Evolutionary conservation across 306 rosid species (phyloP).

Genomic region (Nissolia schottii): DNA sequence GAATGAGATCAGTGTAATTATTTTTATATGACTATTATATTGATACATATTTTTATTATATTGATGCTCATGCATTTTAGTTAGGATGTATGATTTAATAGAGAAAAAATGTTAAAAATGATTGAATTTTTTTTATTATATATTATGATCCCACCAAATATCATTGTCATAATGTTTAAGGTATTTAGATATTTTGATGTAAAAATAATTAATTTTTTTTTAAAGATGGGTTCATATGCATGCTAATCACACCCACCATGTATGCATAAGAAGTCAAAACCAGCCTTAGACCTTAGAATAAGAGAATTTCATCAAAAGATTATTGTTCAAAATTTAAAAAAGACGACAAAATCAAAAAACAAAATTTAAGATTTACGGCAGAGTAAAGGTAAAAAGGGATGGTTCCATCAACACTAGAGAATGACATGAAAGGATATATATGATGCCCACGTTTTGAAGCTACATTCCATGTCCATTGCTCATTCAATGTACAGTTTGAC

Average conservation of each 20-base stretch:
- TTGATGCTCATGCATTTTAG: no score
- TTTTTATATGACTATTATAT: no score
- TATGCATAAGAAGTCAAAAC: neutral
- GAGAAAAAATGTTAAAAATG: no score
- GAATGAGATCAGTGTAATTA: no score
- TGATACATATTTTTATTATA: no score
- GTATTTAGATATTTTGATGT: no score
- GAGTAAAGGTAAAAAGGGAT: neutral
- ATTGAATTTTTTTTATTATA: no score
- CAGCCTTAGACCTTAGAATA: neutral
- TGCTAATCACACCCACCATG: neutral
- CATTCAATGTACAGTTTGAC: conserved; percentile 14
- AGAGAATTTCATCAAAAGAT: neutral
- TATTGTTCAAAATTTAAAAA: neutral
- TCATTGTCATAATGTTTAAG: no score
- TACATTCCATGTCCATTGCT: neutral
- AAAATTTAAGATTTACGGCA: conserved; percentile 11
- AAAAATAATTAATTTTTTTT: no score
- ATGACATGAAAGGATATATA: conserved; percentile 12
- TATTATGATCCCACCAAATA: no score
- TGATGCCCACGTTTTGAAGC: conserved; percentile 26
- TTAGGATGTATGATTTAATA: no score
- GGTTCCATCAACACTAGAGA: conserved; percentile 3
- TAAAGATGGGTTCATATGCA: neutral
- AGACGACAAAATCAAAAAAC: neutral